A percentile compares a stretch with the other conserved stretches of the same genome.
phyloP scores from a whole-genome alignment of 2,329 filamentous ascomycete species.

The Alternaria gaisen region DNA sequence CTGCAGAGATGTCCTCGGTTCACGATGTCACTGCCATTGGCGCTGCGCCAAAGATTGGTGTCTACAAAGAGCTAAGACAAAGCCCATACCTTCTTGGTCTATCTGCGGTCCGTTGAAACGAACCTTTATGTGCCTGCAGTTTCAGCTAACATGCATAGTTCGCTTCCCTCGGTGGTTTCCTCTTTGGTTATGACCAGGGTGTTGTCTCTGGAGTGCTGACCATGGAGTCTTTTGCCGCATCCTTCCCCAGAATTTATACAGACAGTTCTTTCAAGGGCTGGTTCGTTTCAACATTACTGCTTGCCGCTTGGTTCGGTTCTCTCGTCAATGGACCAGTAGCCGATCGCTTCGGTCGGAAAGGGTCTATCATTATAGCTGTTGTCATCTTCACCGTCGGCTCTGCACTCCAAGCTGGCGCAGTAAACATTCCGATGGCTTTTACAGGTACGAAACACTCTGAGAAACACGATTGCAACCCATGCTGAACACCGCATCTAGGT shows the following conservation, averaged over 20 bases:
- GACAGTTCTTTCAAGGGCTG: slow-evolving; percentile 34
- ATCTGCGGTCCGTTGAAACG: slow-evolving; percentile 18
- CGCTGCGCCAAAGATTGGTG: slow-evolving; percentile 20
- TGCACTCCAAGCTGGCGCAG: slow-evolving; percentile 29
- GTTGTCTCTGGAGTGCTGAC: slow-evolving; percentile 31
- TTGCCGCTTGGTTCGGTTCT: slow-evolving; percentile 33
- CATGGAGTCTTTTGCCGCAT: slow-evolving; percentile 32
- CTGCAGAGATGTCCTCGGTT: slow-evolving; percentile 1
- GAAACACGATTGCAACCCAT: fast-evolving
- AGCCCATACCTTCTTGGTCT: slow-evolving; percentile 33
- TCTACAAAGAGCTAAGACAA: slow-evolving; percentile 31
- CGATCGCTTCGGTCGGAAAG: slow-evolving; percentile 32
- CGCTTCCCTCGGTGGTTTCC: slow-evolving; percentile 30
- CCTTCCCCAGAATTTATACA: slow-evolving; percentile 28
- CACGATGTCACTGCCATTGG: slow-evolving; percentile 10
- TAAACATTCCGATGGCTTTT: slow-evolving; percentile 30
- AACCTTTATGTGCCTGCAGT: fast-evolving
- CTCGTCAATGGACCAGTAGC: slow-evolving; percentile 35
- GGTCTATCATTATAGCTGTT: slow-evolving; percentile 31
- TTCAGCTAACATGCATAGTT: slow-evolving; percentile 18
- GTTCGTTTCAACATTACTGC: slow-evolving; percentile 32
- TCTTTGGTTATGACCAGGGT: slow-evolving; percentile 35
- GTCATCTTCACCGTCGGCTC: slow-evolving; percentile 31
- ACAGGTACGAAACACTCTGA: slow-evolving; percentile 13
- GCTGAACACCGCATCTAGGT: slow-evolving; percentile 8